phyloP scores from a whole-genome alignment of 306 rosid species.

The Cicer chorassanicum region DNA sequence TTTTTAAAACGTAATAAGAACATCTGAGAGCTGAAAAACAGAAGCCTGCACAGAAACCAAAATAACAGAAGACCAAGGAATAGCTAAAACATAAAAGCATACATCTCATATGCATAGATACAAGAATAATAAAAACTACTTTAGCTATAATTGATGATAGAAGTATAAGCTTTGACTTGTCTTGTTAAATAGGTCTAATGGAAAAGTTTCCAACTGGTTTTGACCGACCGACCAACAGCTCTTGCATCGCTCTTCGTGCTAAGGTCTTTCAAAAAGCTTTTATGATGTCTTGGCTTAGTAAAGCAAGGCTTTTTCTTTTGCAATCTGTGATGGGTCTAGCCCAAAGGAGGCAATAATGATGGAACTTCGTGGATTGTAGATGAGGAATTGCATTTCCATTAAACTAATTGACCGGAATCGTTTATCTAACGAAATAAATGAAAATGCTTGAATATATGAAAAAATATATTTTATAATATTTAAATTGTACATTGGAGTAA shows the following conservation, averaged over 20 bases:
- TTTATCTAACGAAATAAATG: neutral
- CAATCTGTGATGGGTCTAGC: neutral
- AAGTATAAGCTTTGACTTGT: constrained; percentile 24
- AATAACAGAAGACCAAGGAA: constrained; percentile 29
- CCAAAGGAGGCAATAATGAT: constrained; percentile 12
- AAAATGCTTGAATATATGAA: neutral
- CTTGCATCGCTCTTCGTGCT: neutral
- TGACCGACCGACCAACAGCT: neutral
- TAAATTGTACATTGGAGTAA: neutral
- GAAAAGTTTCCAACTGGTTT: neutral
- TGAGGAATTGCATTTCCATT: constrained; percentile 11
- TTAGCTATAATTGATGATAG: constrained; percentile 30
- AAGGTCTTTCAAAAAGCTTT: neutral
- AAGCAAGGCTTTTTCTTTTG: too few species aligned
- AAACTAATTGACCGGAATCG: constrained; percentile 17
- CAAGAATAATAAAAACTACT: constrained; percentile 21
- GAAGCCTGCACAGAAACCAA: constrained; percentile 13
- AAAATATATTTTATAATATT: too few species aligned
- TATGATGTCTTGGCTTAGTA: neutral
- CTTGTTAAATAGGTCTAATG: constrained; percentile 3
- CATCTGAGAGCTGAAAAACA: constrained; percentile 32
- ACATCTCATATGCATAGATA: constrained; percentile 26
- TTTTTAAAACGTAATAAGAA: constrained; percentile 31
- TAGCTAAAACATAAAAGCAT: constrained; percentile 36
- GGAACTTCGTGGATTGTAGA: constrained; percentile 25